A percentile compares a stretch with the other conserved stretches of the same genome.
Conservation (phyloP, 768 basidiomycete species). For the Vararia minispora region DNA sequence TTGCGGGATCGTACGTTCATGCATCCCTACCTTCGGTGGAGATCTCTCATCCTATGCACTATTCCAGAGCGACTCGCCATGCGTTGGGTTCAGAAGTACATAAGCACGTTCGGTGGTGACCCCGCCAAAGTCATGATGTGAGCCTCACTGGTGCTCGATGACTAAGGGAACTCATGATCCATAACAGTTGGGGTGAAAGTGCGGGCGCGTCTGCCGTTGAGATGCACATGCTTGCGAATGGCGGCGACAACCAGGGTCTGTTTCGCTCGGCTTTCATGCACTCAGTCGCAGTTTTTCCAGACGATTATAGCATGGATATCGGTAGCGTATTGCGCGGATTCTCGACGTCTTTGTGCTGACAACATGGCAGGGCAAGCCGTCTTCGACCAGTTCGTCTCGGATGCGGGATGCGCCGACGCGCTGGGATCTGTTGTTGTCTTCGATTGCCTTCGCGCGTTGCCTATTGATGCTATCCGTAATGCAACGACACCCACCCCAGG, state of each 20-base stretch:
- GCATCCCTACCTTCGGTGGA: neutral
- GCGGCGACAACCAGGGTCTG: constrained; percentile 9
- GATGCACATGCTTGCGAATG: constrained; percentile 14
- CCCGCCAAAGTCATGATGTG: constrained; percentile 21
- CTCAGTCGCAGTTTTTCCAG: constrained; percentile 8
- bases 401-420: constrained; percentile 14
- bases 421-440: no score
- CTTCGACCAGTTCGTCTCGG: constrained; percentile 8
- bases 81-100: constrained; percentile 31
- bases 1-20: constrained; percentile 10
- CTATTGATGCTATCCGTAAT: neutral
- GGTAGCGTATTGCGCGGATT: no score
- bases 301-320: constrained; percentile 7
- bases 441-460: constrained; percentile 8
- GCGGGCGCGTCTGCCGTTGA: constrained; percentile 27
- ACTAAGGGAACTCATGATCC: neutral
- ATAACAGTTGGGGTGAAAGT: constrained; percentile 22
- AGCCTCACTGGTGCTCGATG: neutral
- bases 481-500: neutral
- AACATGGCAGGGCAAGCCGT: constrained; percentile 25
- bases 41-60: constrained; percentile 1
- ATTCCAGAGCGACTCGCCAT: constrained; percentile 22
- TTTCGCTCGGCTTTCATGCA: constrained; percentile 14
- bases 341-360: no score
- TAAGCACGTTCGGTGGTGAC: constrained; percentile 30